These are phyloP conservation scores for Ogataea siamensis DNA, from an alignment of 805 yeast genomes.

Conservation along the genomic window DNA sequence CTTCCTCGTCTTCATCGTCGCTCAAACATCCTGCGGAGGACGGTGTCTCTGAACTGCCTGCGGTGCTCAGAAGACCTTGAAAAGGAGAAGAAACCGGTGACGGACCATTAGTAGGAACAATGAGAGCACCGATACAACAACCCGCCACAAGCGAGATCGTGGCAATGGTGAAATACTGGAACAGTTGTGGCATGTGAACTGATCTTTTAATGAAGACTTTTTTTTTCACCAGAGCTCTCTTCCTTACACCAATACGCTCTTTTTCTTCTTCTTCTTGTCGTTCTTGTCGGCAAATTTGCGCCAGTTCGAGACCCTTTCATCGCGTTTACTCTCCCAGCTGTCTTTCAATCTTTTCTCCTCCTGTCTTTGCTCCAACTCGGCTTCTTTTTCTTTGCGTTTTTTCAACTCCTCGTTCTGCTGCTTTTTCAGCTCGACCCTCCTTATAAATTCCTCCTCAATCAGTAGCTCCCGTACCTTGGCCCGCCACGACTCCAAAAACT, in stretches of 20 bases:
- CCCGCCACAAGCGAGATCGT: constrained; percentile 31
- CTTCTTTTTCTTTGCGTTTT: constrained; percentile 34
- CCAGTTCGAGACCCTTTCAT: constrained; percentile 59
- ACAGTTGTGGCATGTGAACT: constrained; percentile 6
- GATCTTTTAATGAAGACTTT: neutral
- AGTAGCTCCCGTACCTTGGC: constrained; percentile 41
- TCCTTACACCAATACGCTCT: constrained; percentile 41
- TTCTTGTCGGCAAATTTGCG: constrained; percentile 44
- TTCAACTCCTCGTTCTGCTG: constrained; percentile 41
- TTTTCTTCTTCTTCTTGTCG: constrained; percentile 47
- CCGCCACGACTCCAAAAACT: constrained; percentile 41
- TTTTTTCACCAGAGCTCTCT: neutral
- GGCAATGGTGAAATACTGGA: constrained; percentile 18
- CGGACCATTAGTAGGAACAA: constrained; percentile 18
- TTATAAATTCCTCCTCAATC: constrained; percentile 45
- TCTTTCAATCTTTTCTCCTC: constrained; percentile 36
- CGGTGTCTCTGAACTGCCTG: constrained; percentile 20
- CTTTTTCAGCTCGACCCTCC: constrained; percentile 41
- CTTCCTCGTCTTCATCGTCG: constrained; percentile 25
- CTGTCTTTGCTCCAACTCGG: constrained; percentile 30
- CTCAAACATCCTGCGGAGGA: constrained; percentile 25
- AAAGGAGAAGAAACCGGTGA: constrained; percentile 17
- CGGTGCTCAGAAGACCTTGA: constrained; percentile 13
- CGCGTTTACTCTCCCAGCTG: constrained; percentile 64
- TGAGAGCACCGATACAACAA: constrained; percentile 29